phyloP scores from a whole-genome alignment of 2,329 filamentous ascomycete species.

The Nothophaeocryptopus gaeumannii region DNA sequence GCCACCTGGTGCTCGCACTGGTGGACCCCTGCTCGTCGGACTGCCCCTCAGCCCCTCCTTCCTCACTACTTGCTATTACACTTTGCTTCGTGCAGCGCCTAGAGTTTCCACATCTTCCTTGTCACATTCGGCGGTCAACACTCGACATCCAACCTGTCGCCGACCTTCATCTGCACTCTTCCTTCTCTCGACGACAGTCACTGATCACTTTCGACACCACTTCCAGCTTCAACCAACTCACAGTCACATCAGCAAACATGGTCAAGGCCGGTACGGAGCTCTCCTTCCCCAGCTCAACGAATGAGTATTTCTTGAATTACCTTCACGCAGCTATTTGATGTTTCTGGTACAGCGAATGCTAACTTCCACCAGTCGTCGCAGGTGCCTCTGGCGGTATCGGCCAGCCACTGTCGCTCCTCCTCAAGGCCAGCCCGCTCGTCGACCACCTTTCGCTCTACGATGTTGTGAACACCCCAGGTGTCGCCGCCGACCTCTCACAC shows the following conservation, averaged over 20 bases:
- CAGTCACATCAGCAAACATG: slow-evolving; percentile 25
- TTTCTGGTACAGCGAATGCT: background rate
- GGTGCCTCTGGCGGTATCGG: slow-evolving; percentile 98
- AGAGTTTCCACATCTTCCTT: no score
- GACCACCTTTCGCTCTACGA: slow-evolving; percentile 96
- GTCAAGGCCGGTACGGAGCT: slow-evolving; percentile 28
- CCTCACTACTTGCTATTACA: no score
- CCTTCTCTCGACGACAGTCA: background rate
- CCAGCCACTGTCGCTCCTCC: slow-evolving; percentile 94
- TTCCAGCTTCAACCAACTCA: slow-evolving; percentile 1
- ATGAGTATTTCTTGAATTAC: slow-evolving; percentile 3
- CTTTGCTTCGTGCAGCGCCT: no score
- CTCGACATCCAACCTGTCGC: no score
- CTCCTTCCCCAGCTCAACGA: slow-evolving; percentile 11
- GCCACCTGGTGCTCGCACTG: no score
- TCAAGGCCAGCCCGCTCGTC: slow-evolving; percentile 85
- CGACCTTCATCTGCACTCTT: no score
- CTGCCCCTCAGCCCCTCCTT: no score
- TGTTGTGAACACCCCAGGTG: slow-evolving; percentile 98
- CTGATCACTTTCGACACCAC: slow-evolving; percentile 6
- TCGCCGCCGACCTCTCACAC: slow-evolving; percentile 93
- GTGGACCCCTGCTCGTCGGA: no score
- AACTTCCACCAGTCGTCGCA: slow-evolving; percentile 63
- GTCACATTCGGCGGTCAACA: no score
- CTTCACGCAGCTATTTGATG: slow-evolving; percentile 4